Evolutionary conservation across 2,329 filamentous ascomycete species (phyloP).

Genomic region (Pseudogymnoascus sp.): DNA sequence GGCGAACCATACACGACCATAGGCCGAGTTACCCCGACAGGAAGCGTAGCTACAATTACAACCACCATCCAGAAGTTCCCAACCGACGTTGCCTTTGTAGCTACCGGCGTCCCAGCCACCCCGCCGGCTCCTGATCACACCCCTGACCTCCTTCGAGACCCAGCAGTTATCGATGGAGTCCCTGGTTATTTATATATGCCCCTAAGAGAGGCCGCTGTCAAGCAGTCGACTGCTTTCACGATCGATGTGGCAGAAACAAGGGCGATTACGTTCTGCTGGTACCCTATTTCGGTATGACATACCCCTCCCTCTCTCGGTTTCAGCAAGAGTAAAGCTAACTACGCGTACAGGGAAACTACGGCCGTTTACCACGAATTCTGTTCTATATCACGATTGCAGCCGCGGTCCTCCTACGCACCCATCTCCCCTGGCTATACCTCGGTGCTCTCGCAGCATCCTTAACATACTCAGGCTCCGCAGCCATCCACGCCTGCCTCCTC

Average conservation of each 20-base stretch:
- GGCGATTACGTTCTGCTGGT: not conserved
- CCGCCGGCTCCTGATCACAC: not conserved
- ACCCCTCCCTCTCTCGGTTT: not conserved
- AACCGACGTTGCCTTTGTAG: not conserved
- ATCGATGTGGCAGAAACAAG: not conserved
- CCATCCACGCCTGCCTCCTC: slow-evolving; percentile 1
- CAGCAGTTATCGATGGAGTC: not conserved
- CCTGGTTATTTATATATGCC: not conserved
- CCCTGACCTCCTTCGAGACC: not conserved
- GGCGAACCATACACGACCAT: not conserved
- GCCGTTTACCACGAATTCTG: not conserved
- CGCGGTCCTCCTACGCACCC: not conserved
- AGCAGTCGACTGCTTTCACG: not conserved
- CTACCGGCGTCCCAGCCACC: not conserved
- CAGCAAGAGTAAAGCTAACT: not conserved
- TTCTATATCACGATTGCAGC: not conserved
- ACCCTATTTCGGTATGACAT: not conserved
- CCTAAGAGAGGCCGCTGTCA: not conserved
- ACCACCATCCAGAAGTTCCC: not conserved
- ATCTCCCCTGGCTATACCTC: not conserved
- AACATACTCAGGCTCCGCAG: not conserved
- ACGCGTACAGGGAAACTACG: not conserved
- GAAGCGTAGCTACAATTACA: not conserved
- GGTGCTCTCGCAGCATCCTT: not conserved
- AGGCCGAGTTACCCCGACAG: not conserved